Conservation (phyloP, 768 basidiomycete species). For the Gymnopilus dilepis region DNA sequence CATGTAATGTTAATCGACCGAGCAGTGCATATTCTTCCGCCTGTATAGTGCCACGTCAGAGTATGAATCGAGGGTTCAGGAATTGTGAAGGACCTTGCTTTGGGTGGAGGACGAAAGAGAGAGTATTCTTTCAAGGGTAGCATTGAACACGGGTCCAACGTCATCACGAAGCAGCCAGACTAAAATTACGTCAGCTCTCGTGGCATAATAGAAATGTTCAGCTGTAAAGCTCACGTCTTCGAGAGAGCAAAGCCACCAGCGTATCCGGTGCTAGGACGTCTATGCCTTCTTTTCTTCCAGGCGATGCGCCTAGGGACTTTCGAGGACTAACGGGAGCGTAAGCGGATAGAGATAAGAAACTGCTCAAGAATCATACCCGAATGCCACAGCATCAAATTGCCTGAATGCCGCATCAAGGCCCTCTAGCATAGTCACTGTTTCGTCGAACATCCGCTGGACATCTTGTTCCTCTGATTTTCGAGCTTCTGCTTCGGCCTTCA, state of each 20-base stretch:
- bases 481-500: conserved; percentile 60
- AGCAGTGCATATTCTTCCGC: conserved; percentile 77
- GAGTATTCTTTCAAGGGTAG: conserved; percentile 61
- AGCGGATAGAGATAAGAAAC: neutral
- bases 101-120: conserved; percentile 59
- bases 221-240: conserved; percentile 54
- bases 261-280: conserved; percentile 67
- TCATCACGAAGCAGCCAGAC: conserved; percentile 74
- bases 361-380: conserved; percentile 42
- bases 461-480: conserved; percentile 46
- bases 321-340: conserved; percentile 39
- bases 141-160: conserved; percentile 53
- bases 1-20: conserved; percentile 78
- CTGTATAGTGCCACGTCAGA: conserved; percentile 38
- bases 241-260: conserved; percentile 64
- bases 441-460: conserved; percentile 58
- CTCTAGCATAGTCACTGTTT: conserved; percentile 62
- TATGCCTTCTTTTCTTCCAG: conserved; percentile 29
- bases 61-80: neutral
- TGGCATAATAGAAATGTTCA: too few relatives aligned
- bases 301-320: conserved; percentile 47
- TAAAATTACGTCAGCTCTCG: too few relatives aligned
- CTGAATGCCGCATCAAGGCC: conserved; percentile 63
- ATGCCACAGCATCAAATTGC: conserved; percentile 50
- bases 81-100: conserved; percentile 52